Evolutionary conservation across 23 red algal genomes (phyloP), one percentile per base, ranked within the genome.

Genomic region (Gracilaria vermiculophylla): DNA sequence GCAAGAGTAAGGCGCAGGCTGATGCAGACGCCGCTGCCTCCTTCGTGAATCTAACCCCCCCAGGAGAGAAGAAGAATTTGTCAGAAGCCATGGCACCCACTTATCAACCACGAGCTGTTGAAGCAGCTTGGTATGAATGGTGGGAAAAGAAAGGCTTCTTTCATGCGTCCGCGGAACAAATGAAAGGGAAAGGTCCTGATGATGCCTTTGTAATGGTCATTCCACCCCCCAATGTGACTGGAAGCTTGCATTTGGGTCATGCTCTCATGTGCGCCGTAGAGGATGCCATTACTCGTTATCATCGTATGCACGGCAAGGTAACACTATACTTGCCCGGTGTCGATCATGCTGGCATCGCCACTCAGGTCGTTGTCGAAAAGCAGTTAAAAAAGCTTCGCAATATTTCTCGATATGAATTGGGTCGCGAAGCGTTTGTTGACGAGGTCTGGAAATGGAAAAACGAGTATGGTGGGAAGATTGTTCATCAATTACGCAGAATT

Each of bases 381-480:
- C 91, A 99, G 69, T 55, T 99, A 52, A 82, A 85, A 81, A 67
- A 81, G n/a, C 82, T 92, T 69, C 40, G 57, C 16, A 75, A 84
- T 4, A 83, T 85, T 53, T 75, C 81, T 13, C 86, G 97, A 27
- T 88, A 95, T 72, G 92, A 93, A 43, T 74, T 99, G 81, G 97
- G 97, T 33, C 56, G 97, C 16, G 93, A 95, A 4, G 87, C 67
- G 11, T 99, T 99, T 92, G 70, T 95, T 23, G 73, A 79, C 17
- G 74, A 99, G 87, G 97, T 99, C 37, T 99, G 92, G 92, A 91
- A 93, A 69, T 99, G 92, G 87, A 99, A 99, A 53, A 83, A 94
- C 57, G 81, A 95, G 78, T 99, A 94, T 60, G 97, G 97, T 53
- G 93, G 87, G 20, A 85, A 87, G 70, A 99, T 99, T 82, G 90